Conservation (phyloP, 2,329 filamentous ascomycete species). For the Clarireedia paspali region DNA sequence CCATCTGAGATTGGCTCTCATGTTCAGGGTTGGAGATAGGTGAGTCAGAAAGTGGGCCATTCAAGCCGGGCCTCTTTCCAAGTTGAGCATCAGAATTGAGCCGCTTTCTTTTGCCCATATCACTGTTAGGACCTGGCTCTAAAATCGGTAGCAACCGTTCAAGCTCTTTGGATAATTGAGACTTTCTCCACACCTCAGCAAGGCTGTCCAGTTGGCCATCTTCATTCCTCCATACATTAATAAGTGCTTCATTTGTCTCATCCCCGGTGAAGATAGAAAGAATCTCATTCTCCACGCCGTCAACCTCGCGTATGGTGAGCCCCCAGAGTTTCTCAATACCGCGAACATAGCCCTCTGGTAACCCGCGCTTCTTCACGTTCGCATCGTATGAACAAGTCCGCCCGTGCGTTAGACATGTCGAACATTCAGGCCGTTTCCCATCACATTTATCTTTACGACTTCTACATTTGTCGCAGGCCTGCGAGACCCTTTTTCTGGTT, state of each 20-base stretch:
- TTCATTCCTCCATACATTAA: conserved; percentile 25
- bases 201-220: conserved; percentile 19
- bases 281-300: conserved; percentile 40
- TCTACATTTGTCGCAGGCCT: conserved; percentile 48
- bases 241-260: conserved; percentile 28
- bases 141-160: conserved; percentile 25
- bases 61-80: conserved; percentile 8
- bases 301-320: conserved; percentile 42
- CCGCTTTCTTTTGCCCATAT: conserved; percentile 22
- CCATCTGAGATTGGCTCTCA: not conserved
- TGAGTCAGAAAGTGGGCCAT: not conserved
- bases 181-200: conserved; percentile 27
- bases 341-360: conserved; percentile 73
- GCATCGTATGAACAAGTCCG: conserved; percentile 58
- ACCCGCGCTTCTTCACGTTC: conserved; percentile 66
- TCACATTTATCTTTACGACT: conserved; percentile 52
- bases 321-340: conserved; percentile 58
- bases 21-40: not conserved
- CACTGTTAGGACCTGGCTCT: conserved; percentile 16
- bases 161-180: conserved; percentile 25
- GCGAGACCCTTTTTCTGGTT: conserved; percentile 35
- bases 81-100: conserved; percentile 17
- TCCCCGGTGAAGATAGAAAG: conserved; percentile 38
- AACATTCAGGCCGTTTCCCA: conserved; percentile 53
- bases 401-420: conserved; percentile 46